Percentiles rank a stretch among this genome's conserved stretches.
Evolutionary conservation across 1,139 yeast genomes (phyloP).

Genomic region (Protomyces inundatus): DNA sequence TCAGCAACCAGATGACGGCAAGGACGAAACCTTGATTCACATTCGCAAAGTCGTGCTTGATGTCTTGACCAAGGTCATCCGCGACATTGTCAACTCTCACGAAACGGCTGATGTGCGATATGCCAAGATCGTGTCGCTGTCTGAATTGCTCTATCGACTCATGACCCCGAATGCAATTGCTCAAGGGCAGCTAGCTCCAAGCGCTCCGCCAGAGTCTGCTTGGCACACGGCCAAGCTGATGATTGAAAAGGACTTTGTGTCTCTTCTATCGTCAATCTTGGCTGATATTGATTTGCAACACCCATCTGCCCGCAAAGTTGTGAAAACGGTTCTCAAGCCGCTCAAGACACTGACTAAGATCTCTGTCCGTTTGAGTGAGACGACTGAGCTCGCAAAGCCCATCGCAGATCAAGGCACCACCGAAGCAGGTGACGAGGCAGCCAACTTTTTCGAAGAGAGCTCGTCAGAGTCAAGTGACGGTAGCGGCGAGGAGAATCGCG

Average conservation of each 20-base stretch:
- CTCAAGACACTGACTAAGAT: constrained; percentile 56
- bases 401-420: constrained; percentile 30
- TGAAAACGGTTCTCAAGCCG: constrained; percentile 56
- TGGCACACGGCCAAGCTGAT: constrained; percentile 52
- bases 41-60: constrained; percentile 73
- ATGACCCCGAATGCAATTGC: constrained; percentile 32
- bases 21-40: not conserved
- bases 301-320: constrained; percentile 58
- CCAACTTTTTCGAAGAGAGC: constrained; percentile 24
- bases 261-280: constrained; percentile 52
- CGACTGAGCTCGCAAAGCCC: constrained; percentile 49
- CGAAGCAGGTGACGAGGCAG: constrained; percentile 31
- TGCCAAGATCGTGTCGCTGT: constrained; percentile 53
- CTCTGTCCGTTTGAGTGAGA: constrained; percentile 37
- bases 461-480: constrained; percentile 28
- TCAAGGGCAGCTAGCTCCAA: not conserved
- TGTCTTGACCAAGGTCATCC: constrained; percentile 56
- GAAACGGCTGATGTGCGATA: constrained; percentile 45
- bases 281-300: constrained; percentile 65
- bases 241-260: constrained; percentile 62
- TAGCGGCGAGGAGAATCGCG: constrained; percentile 50
- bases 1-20: constrained; percentile 48
- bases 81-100: constrained; percentile 44
- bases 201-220: constrained; percentile 32
- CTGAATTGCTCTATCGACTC: constrained; percentile 46